A percentile compares a stretch with the other conserved stretches of the same genome.
Conservation (phyloP, 2,329 filamentous ascomycete species). For the Tolypocladium ovalisporum region DNA sequence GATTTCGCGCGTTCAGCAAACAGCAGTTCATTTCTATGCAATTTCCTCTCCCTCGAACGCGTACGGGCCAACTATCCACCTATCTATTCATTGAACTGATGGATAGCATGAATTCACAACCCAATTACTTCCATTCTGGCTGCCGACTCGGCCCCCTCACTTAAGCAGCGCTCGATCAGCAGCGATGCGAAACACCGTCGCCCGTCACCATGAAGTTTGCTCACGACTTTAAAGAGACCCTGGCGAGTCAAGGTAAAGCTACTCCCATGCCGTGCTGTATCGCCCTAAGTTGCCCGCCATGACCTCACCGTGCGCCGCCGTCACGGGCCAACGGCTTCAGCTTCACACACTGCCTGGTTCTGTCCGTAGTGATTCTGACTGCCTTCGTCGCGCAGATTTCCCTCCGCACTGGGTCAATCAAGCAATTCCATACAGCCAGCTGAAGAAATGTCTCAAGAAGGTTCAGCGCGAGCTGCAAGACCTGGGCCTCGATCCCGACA, state of each 20-base stretch:
- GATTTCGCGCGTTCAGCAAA: background rate
- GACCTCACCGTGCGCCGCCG: background rate
- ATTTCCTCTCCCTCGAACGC: background rate
- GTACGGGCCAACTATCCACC: background rate
- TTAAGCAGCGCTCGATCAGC: background rate
- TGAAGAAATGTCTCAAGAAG: constrained; percentile 84
- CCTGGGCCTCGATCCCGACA: constrained; percentile 62
- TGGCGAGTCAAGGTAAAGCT: constrained; percentile 47
- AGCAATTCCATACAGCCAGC: constrained; percentile 71
- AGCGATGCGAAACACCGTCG: background rate
- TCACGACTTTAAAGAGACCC: constrained; percentile 60
- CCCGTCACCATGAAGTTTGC: constrained; percentile 67
- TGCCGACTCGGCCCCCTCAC: background rate
- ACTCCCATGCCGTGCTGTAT: background rate
- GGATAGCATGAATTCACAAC: background rate
- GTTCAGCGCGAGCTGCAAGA: constrained; percentile 60
- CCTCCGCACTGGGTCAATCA: constrained; percentile 61
- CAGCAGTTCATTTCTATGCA: background rate
- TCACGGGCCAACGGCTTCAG: background rate
- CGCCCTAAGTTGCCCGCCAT: background rate
- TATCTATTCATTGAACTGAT: background rate
- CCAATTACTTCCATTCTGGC: background rate
- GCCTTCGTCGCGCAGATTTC: constrained; percentile 38
- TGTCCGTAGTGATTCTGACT: background rate
- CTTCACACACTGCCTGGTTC: background rate